Evolutionary conservation across 306 rosid genomes (phyloP).

Genomic region (Adenanthera pavonina): DNA sequence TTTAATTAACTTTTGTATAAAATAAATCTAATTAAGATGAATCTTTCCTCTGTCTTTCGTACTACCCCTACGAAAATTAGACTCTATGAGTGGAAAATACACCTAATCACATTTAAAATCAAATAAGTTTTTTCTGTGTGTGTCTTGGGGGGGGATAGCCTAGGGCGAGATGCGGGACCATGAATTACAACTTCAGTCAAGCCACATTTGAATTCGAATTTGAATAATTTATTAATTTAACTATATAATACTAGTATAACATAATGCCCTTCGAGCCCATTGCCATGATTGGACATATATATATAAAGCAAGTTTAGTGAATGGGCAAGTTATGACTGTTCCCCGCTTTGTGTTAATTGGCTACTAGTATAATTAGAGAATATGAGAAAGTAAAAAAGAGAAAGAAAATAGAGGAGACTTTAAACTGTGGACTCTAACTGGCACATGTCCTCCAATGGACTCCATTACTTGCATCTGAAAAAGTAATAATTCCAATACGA

Average conservation of each 20-base stretch:
- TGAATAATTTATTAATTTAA: neutral
- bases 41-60: too few relatives aligned
- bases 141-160: too few relatives aligned
- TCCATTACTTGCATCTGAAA: constrained; percentile 40
- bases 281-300: constrained; percentile 5
- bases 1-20: too few relatives aligned
- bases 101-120: too few relatives aligned
- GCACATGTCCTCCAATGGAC: constrained; percentile 33
- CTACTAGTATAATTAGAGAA: neutral
- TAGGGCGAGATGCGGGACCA: neutral
- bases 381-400: neutral
- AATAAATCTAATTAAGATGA: too few relatives aligned
- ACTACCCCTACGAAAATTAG: too few relatives aligned
- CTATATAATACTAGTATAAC: neutral
- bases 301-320: constrained; percentile 27
- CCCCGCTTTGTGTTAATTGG: constrained; percentile 30
- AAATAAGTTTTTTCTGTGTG: too few relatives aligned
- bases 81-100: too few relatives aligned
- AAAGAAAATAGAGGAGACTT: neutral
- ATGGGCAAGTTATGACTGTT: constrained; percentile 39
- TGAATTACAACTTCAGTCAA: neutral
- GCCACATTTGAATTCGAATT: constrained; percentile 23
- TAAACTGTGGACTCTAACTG: constrained; percentile 12
- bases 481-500: constrained; percentile 36
- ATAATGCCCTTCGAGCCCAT: constrained; percentile 37